Conservation (phyloP, 192 early-diverging fungal species). For the Geosiphon pyriformis region DNA sequence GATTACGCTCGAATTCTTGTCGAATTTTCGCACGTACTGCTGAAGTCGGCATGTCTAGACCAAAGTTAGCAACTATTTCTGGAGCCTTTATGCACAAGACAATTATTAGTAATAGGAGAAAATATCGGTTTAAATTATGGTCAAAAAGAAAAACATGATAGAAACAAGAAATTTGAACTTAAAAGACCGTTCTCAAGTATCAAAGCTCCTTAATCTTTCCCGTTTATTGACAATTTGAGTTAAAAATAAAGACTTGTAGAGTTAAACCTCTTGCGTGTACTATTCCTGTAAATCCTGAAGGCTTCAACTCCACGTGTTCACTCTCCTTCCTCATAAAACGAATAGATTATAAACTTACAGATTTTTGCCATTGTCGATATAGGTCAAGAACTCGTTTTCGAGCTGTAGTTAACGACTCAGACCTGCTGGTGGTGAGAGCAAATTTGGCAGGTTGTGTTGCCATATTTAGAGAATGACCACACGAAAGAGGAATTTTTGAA, state of each 20-base stretch:
- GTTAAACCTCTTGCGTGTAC: too few species aligned
- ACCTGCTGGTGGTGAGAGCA: conserved; percentile 48
- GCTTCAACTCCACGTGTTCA: too few species aligned
- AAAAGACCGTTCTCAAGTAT: too few species aligned
- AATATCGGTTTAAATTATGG: not conserved
- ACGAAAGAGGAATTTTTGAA: too few species aligned
- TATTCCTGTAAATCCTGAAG: too few species aligned
- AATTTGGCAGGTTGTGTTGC: conserved; percentile 32
- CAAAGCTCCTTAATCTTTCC: too few species aligned
- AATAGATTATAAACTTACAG: conserved; percentile 47
- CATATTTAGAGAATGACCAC: too few species aligned
- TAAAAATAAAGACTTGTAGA: not conserved
- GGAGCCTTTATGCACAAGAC: conserved; percentile 68
- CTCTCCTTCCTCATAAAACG: too few species aligned
- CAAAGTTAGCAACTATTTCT: conserved; percentile 65
- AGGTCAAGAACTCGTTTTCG: conserved; percentile 55
- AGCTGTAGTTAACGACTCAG: conserved; percentile 58
- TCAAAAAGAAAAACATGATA: conserved; percentile 3
- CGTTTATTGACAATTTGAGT: too few species aligned
- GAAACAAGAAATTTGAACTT: too few species aligned
- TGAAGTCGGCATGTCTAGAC: conserved; percentile 66
- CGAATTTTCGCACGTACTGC: conserved; percentile 77
- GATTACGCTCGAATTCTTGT: conserved; percentile 84
- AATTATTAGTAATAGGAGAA: not conserved
- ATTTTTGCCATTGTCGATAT: conserved; percentile 68